These are phyloP conservation scores for Luvunga scandens DNA, from an alignment of 345 rosid species.

Conservation along the genomic window DNA sequence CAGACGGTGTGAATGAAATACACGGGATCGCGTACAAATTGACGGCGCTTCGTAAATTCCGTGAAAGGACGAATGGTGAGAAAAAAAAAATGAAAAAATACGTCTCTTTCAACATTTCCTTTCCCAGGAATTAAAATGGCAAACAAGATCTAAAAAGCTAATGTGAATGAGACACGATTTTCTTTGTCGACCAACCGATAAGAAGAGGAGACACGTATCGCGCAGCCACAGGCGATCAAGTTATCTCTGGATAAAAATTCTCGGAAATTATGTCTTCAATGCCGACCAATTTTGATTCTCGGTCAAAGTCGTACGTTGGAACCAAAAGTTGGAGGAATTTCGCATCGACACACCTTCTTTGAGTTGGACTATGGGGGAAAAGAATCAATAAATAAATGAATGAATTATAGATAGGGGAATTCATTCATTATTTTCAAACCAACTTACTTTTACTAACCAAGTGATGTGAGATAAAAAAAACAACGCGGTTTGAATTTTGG, in stretches of 20 bases:
- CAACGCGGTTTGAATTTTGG: too few relatives aligned
- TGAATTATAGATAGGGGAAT: not conserved
- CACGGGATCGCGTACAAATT: constrained; percentile 2
- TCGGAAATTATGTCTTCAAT: not conserved
- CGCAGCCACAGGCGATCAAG: too few relatives aligned
- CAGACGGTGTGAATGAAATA: too few relatives aligned
- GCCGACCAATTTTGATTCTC: not conserved
- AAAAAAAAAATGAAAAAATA: not conserved
- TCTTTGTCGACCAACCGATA: not conserved
- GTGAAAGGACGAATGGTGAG: not conserved
- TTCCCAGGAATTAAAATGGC: not conserved
- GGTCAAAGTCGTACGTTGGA: constrained; percentile 16
- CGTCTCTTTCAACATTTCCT: not conserved
- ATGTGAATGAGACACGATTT: constrained; percentile 14
- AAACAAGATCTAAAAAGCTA: not conserved
- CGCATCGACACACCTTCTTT: not conserved
- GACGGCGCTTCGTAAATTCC: too few relatives aligned
- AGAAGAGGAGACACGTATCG: too few relatives aligned
- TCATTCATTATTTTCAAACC: not conserved
- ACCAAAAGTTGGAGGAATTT: constrained; percentile 22
- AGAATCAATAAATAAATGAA: not conserved
- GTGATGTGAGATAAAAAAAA: too few relatives aligned
- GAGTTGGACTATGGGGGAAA: not conserved
- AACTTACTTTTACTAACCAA: not conserved
- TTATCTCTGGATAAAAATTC: not conserved